Base-by-base conservation (phyloP, 139 green algal genomes). In the Monoraphidium neglectum region DNA sequence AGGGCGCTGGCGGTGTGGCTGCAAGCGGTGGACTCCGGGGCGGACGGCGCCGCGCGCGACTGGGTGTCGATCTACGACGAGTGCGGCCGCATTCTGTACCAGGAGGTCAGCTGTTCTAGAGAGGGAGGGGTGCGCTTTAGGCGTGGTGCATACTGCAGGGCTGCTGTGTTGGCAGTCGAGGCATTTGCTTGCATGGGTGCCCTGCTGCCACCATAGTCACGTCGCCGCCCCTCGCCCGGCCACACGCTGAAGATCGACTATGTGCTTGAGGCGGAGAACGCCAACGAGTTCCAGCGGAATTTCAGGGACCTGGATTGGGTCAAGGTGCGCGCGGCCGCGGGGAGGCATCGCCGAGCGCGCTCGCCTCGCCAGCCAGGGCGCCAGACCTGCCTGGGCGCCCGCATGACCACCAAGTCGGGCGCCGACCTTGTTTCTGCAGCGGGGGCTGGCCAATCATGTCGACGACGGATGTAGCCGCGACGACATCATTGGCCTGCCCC, bases 51-150 rank as follows among this genome's bases (percentile, higher is more conserved):
- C 10, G 93, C 94, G 18, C 88, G 96, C 60, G 96, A 99, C 86
- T 99, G 96, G 96, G 96, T 99, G 46, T 96, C 96, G 68, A 99
- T 99, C 78, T 99, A 99, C 80, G 96, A 99, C 81, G 96, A 99
- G 88, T 99, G 95, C 88, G 90, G 87, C 23, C 86, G 90, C 78
- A 96, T 98, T 76, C 86, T 99, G 47, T 99, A 99, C 86, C 84
- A 98, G 84, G 94, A 95, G 71, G 93, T 96, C 72, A 93, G 98
- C 83, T 99, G 98, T 86, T 54, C 32, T 15, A 59, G 15, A 18
- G 49, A 59, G 49, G 15, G 49, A 59, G 49, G 15, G n/a, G n/a
- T n/a, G n/a, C n/a, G n/a, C n/a, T n/a, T n/a, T n/a, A n/a, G n/a
- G n/a, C n/a, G n/a, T n/a, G n/a, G n/a, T n/a, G n/a, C n/a, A n/a